Evolutionary conservation across 768 basidiomycete species (phyloP), one percentile per base, ranked within the genome.

Genomic region (Russula sp.): DNA sequence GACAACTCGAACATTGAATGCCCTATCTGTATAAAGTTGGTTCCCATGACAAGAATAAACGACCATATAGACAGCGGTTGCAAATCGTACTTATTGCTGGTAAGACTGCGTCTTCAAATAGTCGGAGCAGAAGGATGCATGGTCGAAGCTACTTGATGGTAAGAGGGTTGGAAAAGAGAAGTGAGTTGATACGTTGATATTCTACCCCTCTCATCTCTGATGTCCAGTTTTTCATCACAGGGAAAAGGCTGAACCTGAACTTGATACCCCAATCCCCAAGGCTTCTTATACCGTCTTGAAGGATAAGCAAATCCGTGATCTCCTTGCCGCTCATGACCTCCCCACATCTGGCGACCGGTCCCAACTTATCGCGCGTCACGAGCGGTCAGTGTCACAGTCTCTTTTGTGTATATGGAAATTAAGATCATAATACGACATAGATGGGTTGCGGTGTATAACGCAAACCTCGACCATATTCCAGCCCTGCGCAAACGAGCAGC

Each of bases 31-130:
- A 46, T 18, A 10, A 66, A 66, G 18, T 60, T 58, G 1, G 67
- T 78, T 28, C 70, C 71, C 3, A 68, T 75, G 22, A 58, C 68
- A 11, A 60, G 58, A 18, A 75, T 78, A 49, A 75, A 76, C 18
- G 53, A 69, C 8, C 78, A 79, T 53, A 66, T 79, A 42, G 77
- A 79, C 44, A 69, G 71, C 61, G 71, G 72, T 1, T 79, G 77
- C 55, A 71, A 67, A 57, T 36, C 18, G 28, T 57, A 62, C 24
- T 30, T 32, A 14, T 64, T 52, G n/a, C 42, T 52, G 40, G 22
- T 22, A 57, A 54, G 20, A 57, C 51, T 24, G 52, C 58, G n/a
- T 55, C 63, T 11, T 56, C 48, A 36, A 68, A 65, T 32, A 42
- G 13, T 40, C 53, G 1, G 61, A 59, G 50, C 65, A 69, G 46